Conservation (phyloP, 257 asterid genomes). For the Nicotiana undulata region DNA sequence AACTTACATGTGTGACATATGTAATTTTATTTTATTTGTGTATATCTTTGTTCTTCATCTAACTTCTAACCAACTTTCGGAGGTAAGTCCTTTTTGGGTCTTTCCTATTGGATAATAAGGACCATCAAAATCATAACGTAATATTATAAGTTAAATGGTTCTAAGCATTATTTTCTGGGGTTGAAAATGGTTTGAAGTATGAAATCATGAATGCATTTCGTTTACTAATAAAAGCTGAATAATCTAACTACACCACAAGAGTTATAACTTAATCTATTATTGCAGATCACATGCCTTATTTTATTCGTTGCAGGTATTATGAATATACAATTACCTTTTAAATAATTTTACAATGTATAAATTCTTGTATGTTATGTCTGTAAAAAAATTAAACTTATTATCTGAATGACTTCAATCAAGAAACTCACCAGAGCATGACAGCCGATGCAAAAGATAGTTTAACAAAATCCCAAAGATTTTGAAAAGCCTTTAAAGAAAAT, state of each 20-base stretch:
- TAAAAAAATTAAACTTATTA: too few species aligned
- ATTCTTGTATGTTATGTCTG: too few species aligned
- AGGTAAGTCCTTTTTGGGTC: background rate
- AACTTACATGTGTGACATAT: background rate
- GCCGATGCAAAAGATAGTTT: slow-evolving; percentile 51
- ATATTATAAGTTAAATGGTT: background rate
- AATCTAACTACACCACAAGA: background rate
- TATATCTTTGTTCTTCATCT: background rate
- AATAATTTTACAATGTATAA: background rate
- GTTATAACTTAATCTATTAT: too few species aligned
- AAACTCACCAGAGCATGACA: slow-evolving; percentile 50
- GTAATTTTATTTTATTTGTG: background rate
- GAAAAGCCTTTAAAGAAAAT: slow-evolving; percentile 38
- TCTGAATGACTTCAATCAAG: too few species aligned
- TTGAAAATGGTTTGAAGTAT: background rate
- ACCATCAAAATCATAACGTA: background rate
- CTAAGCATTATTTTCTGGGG: background rate
- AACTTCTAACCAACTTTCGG: too few species aligned
- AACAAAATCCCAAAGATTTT: slow-evolving; percentile 40
- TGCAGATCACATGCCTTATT: too few species aligned
- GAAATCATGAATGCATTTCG: background rate
- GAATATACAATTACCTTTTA: background rate
- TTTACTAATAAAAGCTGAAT: background rate
- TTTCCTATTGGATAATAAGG: background rate
- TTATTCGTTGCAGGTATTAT: too few species aligned